phyloP scores from a whole-genome alignment of 768 basidiomycete species.

The Agrocybe praecox region DNA sequence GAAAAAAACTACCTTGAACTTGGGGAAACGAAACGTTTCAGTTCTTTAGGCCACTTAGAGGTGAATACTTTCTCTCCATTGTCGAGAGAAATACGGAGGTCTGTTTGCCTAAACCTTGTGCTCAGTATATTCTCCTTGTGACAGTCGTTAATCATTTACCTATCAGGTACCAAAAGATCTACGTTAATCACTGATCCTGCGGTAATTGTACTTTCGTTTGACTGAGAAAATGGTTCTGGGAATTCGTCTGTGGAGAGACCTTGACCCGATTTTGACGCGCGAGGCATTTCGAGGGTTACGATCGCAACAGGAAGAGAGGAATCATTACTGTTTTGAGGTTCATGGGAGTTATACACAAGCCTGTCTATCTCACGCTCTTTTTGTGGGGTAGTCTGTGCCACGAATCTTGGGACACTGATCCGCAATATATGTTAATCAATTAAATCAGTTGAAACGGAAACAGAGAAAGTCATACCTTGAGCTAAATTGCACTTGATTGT shows the following conservation, averaged over 20 bases:
- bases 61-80: neutral
- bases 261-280: neutral
- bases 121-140: neutral
- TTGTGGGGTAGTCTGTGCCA: conserved; percentile 15
- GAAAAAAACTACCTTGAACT: neutral
- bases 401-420: conserved; percentile 17
- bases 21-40: neutral
- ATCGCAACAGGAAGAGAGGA: neutral
- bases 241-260: neutral
- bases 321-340: neutral
- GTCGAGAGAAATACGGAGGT: conserved; percentile 1
- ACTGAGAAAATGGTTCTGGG: neutral
- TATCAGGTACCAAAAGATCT: conserved; percentile 22
- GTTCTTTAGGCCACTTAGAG: neutral
- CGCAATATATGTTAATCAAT: neutral
- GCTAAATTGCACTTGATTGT: conserved; percentile 42
- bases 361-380: conserved; percentile 8
- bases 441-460: neutral
- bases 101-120: neutral
- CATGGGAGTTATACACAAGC: conserved; percentile 13
- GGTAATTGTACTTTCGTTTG: conserved; percentile 4
- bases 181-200: conserved; percentile 5
- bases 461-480: conserved; percentile 43
- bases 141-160: conserved; percentile 10
- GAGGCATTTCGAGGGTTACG: conserved; percentile 7